Evolutionary conservation across 2,329 filamentous ascomycete species (phyloP).

Genomic region (Pestalotiopsis sp.): DNA sequence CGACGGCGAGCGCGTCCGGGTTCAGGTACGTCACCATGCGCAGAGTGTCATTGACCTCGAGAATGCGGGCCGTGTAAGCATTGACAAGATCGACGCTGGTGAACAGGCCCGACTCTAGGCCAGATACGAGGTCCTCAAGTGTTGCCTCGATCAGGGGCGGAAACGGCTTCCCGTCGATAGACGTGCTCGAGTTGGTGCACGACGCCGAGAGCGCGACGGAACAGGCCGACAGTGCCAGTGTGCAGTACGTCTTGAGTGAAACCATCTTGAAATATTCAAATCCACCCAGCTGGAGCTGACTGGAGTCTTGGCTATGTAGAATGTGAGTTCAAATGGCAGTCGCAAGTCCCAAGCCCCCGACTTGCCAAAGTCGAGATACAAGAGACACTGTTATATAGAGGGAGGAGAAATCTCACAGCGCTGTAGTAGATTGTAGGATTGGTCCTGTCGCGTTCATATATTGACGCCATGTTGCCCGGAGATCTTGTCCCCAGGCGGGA

Average conservation of each 20-base stretch:
- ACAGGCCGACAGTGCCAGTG: constrained; percentile 3
- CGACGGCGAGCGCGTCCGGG: constrained; percentile 40
- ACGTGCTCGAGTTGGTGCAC: constrained; percentile 9
- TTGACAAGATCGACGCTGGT: constrained; percentile 34
- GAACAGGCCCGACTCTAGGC: constrained; percentile 28
- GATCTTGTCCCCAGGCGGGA: background rate
- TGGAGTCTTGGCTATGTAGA: background rate
- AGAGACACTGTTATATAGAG: background rate
- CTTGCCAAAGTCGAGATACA: background rate
- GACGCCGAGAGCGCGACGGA: background rate
- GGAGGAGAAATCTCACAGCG: background rate
- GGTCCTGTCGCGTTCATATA: background rate
- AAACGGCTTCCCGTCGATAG: constrained; percentile 15
- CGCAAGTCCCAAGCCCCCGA: background rate
- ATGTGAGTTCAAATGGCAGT: background rate
- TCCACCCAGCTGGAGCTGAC: background rate
- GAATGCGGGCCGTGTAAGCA: constrained; percentile 36
- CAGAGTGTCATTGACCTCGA: constrained; percentile 35
- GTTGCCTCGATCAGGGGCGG: constrained; percentile 24
- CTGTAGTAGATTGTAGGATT: background rate
- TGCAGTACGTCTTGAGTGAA: background rate
- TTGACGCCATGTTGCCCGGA: background rate
- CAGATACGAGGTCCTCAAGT: constrained; percentile 26
- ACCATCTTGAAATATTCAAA: background rate
- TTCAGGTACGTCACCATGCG: constrained; percentile 39